Conservation (phyloP, 2,329 filamentous ascomycete genomes). For the Endothia cerciana region DNA sequence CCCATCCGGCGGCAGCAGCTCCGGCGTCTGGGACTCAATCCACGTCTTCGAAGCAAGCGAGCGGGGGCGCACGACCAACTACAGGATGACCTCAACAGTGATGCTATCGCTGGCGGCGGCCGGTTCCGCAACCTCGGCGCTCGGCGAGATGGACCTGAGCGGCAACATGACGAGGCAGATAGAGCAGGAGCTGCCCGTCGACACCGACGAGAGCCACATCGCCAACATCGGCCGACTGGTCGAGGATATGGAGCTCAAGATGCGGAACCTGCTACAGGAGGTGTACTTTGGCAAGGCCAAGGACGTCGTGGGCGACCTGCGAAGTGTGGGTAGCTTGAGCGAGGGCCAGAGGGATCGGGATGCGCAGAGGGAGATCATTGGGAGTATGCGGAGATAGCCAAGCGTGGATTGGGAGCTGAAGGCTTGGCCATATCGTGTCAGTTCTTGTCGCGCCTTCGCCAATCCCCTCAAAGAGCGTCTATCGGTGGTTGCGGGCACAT, state of each 20-base stretch:
- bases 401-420: not conserved
- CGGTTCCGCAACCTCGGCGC: conserved; percentile 48
- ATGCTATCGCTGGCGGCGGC: conserved; percentile 83
- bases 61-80: conserved; percentile 87
- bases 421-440: not conserved
- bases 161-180: conserved; percentile 98
- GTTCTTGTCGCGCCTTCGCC: not conserved
- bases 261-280: conserved; percentile 97
- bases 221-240: conserved; percentile 92
- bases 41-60: conserved; percentile 98
- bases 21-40: conserved; percentile 95
- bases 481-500: not conserved
- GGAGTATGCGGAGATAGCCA: conserved; percentile 55
- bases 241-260: conserved; percentile 99
- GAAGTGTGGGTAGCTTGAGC: conserved; percentile 82
- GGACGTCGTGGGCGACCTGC: conserved; percentile 93
- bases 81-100: conserved; percentile 96
- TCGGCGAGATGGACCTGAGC: conserved; percentile 88
- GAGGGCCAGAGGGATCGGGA: conserved; percentile 83
- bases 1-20: conserved; percentile 62
- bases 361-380: conserved; percentile 86
- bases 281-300: conserved; percentile 99
- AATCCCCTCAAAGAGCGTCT: not conserved
- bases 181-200: conserved; percentile 86
- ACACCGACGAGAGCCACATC: conserved; percentile 90